These are phyloP conservation scores for Xylariaceae sp. DNA, from an alignment of 2,329 filamentous ascomycete genomes.

Conservation along the genomic window DNA sequence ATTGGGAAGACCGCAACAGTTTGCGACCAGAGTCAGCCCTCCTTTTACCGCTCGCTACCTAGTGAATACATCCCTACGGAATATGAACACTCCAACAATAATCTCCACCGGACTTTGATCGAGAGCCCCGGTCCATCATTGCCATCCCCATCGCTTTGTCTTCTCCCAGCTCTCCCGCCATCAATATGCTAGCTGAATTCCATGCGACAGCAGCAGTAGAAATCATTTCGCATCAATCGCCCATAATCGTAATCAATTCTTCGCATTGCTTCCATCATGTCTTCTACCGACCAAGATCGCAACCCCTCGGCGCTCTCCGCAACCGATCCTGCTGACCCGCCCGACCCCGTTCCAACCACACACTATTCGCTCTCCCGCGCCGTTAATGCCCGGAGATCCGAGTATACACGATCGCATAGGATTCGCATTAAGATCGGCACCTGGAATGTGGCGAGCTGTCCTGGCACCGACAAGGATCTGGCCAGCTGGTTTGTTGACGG, in stretches of 20 bases:
- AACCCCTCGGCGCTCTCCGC: constrained; percentile 32
- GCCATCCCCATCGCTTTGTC: neutral
- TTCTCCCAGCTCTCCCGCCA: neutral
- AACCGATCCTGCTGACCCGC: constrained; percentile 42
- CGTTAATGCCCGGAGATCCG: constrained; percentile 66
- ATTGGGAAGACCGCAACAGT: too few relatives aligned
- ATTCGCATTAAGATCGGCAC: constrained; percentile 85
- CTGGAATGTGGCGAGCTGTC: constrained; percentile 88
- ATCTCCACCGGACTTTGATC: neutral
- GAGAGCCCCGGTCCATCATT: neutral
- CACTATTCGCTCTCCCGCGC: constrained; percentile 58
- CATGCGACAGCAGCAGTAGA: neutral
- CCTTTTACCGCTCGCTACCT: neutral
- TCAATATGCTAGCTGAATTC: constrained; percentile 12
- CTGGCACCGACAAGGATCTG: constrained; percentile 82
- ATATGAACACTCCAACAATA: neutral
- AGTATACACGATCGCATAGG: constrained; percentile 70
- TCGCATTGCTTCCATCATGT: constrained; percentile 20
- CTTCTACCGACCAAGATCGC: constrained; percentile 26
- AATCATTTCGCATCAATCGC: neutral
- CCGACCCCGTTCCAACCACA: constrained; percentile 41
- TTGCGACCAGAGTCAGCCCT: neutral
- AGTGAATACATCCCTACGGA: neutral
- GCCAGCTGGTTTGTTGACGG: constrained; percentile 82
- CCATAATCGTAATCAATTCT: neutral